Evolutionary conservation across 768 basidiomycete genomes (phyloP).

Genomic region (Lentinula detonsa): DNA sequence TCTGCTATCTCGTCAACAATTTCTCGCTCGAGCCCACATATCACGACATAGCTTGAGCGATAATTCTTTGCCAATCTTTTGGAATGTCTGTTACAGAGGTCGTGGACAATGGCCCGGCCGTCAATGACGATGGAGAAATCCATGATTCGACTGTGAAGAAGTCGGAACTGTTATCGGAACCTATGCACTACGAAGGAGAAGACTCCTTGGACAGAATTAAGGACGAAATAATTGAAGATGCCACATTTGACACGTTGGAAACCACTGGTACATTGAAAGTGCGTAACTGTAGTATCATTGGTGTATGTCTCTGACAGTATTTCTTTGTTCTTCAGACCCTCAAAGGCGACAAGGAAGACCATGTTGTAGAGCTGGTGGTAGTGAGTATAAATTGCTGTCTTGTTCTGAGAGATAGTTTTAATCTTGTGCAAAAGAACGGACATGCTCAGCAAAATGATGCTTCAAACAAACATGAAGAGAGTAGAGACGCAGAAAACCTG

Average conservation of each 20-base stretch:
- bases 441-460: background rate
- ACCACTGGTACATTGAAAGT: background rate
- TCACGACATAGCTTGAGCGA: background rate
- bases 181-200: background rate
- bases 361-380: background rate
- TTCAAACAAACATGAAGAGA: background rate
- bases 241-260: background rate
- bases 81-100: constrained; percentile 1
- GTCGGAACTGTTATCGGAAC: background rate
- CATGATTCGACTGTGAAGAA: background rate
- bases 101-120: background rate
- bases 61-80: background rate
- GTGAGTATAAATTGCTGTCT: background rate
- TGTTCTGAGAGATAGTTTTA: background rate
- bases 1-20: background rate
- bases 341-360: background rate
- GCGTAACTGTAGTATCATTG: background rate
- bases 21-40: background rate
- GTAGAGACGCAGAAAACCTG: background rate
- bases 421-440: background rate
- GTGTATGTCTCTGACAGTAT: background rate
- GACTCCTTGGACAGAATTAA: background rate
- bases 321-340: background rate
- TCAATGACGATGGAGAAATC: background rate
- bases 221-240: background rate